Conservation (phyloP, 257 asterid genomes). For the Forsythia suspensa region DNA sequence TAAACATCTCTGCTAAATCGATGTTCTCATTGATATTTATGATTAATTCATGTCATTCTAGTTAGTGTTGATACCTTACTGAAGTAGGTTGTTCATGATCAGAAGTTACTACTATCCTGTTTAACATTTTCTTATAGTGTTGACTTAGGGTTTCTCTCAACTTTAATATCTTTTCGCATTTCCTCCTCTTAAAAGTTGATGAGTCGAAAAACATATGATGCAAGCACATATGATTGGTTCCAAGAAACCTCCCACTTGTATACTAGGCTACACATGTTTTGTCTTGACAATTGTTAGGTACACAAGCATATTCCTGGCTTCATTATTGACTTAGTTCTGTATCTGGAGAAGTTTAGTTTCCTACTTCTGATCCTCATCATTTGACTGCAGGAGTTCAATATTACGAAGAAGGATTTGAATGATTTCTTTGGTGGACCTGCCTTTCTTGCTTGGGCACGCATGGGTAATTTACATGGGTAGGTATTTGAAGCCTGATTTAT, state of each 20-base stretch:
- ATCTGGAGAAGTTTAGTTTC: constrained; percentile 6
- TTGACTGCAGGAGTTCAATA: constrained; percentile 65
- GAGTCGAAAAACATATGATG: constrained; percentile 13
- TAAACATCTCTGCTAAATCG: background rate
- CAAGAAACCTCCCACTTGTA: background rate
- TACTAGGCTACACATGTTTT: background rate
- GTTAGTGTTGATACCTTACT: background rate
- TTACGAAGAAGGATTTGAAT: constrained; percentile 58
- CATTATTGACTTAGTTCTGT: constrained; percentile 10
- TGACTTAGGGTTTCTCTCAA: background rate
- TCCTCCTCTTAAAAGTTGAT: constrained; percentile 2
- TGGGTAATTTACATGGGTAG: constrained; percentile 95
- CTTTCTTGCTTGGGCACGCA: constrained; percentile 99
- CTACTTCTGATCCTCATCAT: constrained; percentile 25
- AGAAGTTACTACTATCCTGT: constrained; percentile 1
- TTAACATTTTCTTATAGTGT: background rate
- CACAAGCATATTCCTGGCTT: constrained; percentile 3
- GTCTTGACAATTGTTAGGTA: background rate
- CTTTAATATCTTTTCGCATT: background rate
- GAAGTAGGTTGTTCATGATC: background rate
- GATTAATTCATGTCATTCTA: background rate
- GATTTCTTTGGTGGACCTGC: constrained; percentile 99
- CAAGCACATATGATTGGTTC: constrained; percentile 9
- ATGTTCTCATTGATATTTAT: constrained; percentile 5
- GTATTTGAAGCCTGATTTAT: constrained; percentile 4